Evolutionary conservation across 208 protist species (phyloP), one percentile per base, ranked within the genome.

Genomic region (Acanthamoeba triangularis): DNA sequence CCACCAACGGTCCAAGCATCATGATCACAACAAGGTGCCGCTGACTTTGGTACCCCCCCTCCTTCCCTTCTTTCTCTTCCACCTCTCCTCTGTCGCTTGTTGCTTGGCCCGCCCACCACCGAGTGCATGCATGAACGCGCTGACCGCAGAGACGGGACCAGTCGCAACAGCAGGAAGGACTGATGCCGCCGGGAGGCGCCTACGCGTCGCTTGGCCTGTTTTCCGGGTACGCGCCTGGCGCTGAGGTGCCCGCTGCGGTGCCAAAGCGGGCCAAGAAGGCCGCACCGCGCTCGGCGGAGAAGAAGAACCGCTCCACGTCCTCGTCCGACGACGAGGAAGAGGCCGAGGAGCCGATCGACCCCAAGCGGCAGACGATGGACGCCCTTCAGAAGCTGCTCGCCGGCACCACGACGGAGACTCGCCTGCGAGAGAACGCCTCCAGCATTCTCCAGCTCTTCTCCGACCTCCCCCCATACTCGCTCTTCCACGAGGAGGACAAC

Each of bases 371-470:
- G 14, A 82, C 74, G 37, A 82, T 82, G 74, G 74, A 82, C 37
- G 74, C 74, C 14, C 74, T 82, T 5, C 74, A 82, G 16, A 20
- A 82, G 23, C 41, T 82, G 37, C 74, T 82, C 20, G 37, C 74
- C 74, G 49, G 16, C 20, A 82, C 74, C 28, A 82, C 74, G 8
- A 28, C 74, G 18, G 74, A 82, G 74, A 82, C 37, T 30, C 74
- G 74, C 33, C 74, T 82, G 13, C 74, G 74, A 18, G 74, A 82
- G 74, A 82, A 82, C 37, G 74, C 74, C 33, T 82, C 74, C 3
- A 82, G 23, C 74, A 82, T 82, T 16, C 74, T 82, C 7, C 74
- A 82, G 37, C 74, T 82, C 41, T 82, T 82, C 74, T 82, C 74
- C 41, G 74, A 82, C 37, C 37, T 82, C 8, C 74, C 74, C 14